Percentiles rank a stretch among this genome's conserved stretches.
Conservation (phyloP, 305 asterid species). For the Fraxinus greggii region DNA sequence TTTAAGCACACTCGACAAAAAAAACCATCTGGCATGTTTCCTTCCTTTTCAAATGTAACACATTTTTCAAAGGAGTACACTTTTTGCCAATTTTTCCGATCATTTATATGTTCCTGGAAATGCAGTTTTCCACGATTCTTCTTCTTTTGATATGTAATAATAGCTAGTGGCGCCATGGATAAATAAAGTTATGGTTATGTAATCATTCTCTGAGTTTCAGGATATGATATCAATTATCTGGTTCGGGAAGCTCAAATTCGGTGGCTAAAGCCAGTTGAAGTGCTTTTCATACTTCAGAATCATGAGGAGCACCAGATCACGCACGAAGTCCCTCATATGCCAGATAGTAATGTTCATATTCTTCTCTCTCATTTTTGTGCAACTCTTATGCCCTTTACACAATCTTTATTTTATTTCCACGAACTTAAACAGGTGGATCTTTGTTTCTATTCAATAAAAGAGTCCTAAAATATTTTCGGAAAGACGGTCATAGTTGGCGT, state of each 20-base stretch:
- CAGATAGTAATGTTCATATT: constrained; percentile 46
- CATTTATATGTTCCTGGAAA: background rate
- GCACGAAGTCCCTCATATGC: constrained; percentile 65
- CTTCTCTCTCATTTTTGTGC: background rate
- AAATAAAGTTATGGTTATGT: background rate
- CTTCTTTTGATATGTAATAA: background rate
- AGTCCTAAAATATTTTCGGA: constrained; percentile 75
- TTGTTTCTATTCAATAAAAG: constrained; percentile 80
- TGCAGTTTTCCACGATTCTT: background rate
- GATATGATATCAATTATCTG: constrained; percentile 54
- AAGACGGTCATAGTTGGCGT: constrained; percentile 97
- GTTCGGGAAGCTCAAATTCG: constrained; percentile 77
- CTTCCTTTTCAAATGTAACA: background rate
- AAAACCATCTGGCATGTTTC: background rate
- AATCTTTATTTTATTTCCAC: constrained; percentile 1
- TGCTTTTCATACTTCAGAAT: constrained; percentile 63
- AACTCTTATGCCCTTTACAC: constrained; percentile 11
- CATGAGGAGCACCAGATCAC: constrained; percentile 69
- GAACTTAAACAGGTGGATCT: constrained; percentile 68
- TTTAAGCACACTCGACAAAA: background rate
- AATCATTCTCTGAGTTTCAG: constrained; percentile 41
- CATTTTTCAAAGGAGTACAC: background rate
- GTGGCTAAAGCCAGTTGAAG: constrained; percentile 94
- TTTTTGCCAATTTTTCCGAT: background rate
- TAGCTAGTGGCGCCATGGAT: background rate